Evolutionary conservation across 2,329 filamentous ascomycete genomes (phyloP).

Genomic region (Epichloe uncinata): DNA sequence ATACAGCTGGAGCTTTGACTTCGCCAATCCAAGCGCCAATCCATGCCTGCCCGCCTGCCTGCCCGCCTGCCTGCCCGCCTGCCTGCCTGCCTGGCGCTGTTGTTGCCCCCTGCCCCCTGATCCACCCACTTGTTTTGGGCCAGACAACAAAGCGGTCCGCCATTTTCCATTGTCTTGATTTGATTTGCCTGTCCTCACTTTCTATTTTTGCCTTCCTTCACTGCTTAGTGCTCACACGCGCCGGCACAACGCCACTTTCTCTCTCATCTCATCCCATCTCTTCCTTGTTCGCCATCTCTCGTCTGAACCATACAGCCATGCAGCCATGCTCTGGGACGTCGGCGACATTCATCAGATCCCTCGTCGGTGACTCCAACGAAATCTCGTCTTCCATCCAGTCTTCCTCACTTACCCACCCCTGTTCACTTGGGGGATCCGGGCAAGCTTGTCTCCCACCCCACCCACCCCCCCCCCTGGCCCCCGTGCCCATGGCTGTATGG

Average conservation of each 20-base stretch:
- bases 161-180: not conserved
- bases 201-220: not conserved
- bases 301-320: not conserved
- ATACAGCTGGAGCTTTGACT: not conserved
- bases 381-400: too few species aligned
- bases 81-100: too few species aligned
- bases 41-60: not conserved
- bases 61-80: too few species aligned
- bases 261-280: not conserved
- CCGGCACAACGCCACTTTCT: too few species aligned
- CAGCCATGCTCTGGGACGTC: too few species aligned
- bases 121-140: not conserved
- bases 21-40: not conserved
- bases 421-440: not conserved
- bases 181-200: not conserved
- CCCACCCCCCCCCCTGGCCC: constrained; percentile 6
- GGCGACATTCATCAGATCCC: not conserved
- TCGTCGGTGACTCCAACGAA: too few species aligned
- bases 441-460: constrained; percentile 4
- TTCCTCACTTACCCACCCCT: constrained; percentile 1
- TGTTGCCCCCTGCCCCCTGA: not conserved
- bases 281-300: not conserved
- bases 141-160: not conserved
- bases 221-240: too few species aligned
- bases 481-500: constrained; percentile 1